These are phyloP conservation scores for Rutstroemia sp. DNA, from an alignment of 2,329 filamentous ascomycete species.

Conservation along the genomic window DNA sequence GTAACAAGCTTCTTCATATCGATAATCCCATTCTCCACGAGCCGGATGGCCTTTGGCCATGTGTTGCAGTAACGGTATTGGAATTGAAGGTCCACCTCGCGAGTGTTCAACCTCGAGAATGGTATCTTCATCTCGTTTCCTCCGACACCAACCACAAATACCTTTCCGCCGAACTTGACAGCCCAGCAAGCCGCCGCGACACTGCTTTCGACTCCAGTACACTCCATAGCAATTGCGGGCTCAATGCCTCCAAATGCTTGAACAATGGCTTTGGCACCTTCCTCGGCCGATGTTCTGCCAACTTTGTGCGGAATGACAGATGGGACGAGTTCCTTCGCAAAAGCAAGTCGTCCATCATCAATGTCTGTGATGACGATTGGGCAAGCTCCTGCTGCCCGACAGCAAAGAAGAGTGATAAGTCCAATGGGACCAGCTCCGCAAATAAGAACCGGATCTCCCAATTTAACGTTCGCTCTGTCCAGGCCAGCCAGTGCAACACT, in stretches of 20 bases:
- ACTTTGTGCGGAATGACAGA: constrained; percentile 76
- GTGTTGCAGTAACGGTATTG: constrained; percentile 97
- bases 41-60: constrained; percentile 86
- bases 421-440: constrained; percentile 94
- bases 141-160: constrained; percentile 93
- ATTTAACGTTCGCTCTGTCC: constrained; percentile 69
- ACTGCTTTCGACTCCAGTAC: constrained; percentile 88
- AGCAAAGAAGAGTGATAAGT: constrained; percentile 78
- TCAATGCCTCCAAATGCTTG: constrained; percentile 68
- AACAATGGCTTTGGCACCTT: constrained; percentile 63
- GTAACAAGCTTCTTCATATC: constrained; percentile 78
- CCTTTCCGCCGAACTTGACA: constrained; percentile 90
- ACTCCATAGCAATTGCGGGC: constrained; percentile 78
- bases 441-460: constrained; percentile 82
- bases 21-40: constrained; percentile 78
- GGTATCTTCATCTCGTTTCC: constrained; percentile 93
- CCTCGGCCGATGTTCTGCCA: constrained; percentile 57
- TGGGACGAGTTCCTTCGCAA: constrained; percentile 78
- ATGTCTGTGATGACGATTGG: constrained; percentile 94
- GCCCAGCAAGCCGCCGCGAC: constrained; percentile 82
- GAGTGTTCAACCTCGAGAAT: constrained; percentile 86
- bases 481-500: constrained; percentile 84
- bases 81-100: constrained; percentile 91
- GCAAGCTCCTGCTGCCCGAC: constrained; percentile 77
- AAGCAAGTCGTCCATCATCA: constrained; percentile 74